Evolutionary conservation across 306 rosid genomes (phyloP).

Genomic region (Acacia acuminata): DNA sequence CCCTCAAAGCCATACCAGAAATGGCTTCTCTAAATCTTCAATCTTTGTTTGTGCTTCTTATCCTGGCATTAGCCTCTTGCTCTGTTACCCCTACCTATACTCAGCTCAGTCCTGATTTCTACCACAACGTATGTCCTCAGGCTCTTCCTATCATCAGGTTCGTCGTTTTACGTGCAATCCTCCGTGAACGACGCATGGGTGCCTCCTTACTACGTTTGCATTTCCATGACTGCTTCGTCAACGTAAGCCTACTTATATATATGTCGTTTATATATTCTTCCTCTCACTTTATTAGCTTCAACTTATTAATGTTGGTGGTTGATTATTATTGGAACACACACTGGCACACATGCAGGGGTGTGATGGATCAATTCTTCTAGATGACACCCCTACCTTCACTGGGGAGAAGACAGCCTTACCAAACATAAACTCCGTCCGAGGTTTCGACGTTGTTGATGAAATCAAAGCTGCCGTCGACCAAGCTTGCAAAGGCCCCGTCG

Average conservation of each 20-base stretch:
- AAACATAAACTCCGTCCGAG: conserved; percentile 44
- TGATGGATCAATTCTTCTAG: conserved; percentile 66
- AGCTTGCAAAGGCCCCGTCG: conserved; percentile 34
- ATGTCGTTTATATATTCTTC: background rate
- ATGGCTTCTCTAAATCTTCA: conserved; percentile 31
- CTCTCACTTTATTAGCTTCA: background rate
- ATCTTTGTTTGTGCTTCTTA: conserved; percentile 14
- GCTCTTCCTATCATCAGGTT: conserved; percentile 35
- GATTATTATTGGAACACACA: background rate
- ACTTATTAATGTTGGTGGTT: background rate
- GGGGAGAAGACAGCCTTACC: conserved; percentile 62
- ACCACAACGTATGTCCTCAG: conserved; percentile 32
- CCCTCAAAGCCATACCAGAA: background rate
- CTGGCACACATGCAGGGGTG: conserved; percentile 44
- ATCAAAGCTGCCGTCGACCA: conserved; percentile 37
- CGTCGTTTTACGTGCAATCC: conserved; percentile 34
- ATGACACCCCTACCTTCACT: conserved; percentile 42
- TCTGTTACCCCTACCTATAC: conserved; percentile 20
- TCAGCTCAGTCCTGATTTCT: conserved; percentile 26
- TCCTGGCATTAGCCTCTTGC: conserved; percentile 12
- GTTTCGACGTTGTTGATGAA: conserved; percentile 35
- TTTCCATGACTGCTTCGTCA: conserved; percentile 60
- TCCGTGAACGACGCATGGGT: conserved; percentile 37
- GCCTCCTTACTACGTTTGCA: conserved; percentile 54
- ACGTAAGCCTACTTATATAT: conserved; percentile 33